Evolutionary conservation across 2,329 filamentous ascomycete genomes (phyloP).

Genomic region (Arthroderma uncinatum): DNA sequence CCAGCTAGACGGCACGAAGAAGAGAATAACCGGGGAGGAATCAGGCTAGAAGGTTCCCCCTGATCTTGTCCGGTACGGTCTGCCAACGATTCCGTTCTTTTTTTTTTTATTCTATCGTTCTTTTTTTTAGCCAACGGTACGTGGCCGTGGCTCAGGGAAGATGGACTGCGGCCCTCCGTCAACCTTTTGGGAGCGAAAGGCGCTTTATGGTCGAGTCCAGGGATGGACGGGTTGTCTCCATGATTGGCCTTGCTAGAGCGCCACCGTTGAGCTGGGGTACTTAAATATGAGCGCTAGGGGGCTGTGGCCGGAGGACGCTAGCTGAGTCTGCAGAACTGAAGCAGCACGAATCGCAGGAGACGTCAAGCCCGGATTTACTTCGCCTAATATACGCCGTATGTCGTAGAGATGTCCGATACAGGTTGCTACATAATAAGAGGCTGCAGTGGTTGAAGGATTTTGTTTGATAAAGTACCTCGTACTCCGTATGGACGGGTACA

Average conservation of each 20-base stretch:
- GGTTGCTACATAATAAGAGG: neutral
- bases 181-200: neutral
- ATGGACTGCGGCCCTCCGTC: neutral
- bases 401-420: neutral
- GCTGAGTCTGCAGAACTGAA: neutral
- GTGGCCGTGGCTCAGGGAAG: neutral
- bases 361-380: neutral
- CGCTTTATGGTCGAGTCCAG: slow-evolving; percentile 1
- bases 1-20: neutral
- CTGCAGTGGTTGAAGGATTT: neutral
- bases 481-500: no score
- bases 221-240: neutral
- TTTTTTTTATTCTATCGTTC: no score
- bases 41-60: neutral
- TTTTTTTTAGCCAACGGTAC: neutral
- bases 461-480: no score
- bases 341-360: neutral
- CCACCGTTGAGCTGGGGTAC: neutral
- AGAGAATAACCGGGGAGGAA: neutral
- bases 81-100: neutral
- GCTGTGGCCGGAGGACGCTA: neutral
- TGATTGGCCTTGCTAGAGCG: slow-evolving; percentile 1
- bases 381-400: neutral
- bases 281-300: no score
- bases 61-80: neutral